Evolutionary conservation across 768 basidiomycete species (phyloP).

Genomic region (Lactarius deliciosus): DNA sequence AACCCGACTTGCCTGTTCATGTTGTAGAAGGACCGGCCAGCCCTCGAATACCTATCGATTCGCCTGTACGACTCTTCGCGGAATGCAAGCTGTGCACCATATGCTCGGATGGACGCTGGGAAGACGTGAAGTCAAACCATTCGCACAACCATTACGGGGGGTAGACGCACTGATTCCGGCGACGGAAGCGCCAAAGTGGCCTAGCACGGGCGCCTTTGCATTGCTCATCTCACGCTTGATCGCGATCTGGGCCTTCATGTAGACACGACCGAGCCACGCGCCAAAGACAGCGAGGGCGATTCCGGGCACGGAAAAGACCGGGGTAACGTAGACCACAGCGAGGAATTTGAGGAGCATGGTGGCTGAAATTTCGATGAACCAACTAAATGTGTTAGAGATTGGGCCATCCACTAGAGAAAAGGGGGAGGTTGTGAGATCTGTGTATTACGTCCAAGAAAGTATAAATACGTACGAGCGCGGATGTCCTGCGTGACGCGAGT

Average conservation of each 20-base stretch:
- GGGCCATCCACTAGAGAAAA: constrained; percentile 38
- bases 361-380: constrained; percentile 36
- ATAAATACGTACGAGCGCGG: constrained; percentile 34
- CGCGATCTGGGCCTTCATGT: constrained; percentile 55
- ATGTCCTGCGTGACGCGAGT: constrained; percentile 69
- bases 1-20: constrained; percentile 42
- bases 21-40: constrained; percentile 47
- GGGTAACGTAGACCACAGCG: constrained; percentile 41
- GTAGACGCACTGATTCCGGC: constrained; percentile 44
- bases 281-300: constrained; percentile 40
- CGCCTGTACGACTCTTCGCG: constrained; percentile 43
- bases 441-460: background rate
- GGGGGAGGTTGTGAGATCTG: background rate
- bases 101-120: constrained; percentile 52
- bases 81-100: constrained; percentile 49
- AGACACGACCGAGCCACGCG: constrained; percentile 46
- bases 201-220: constrained; percentile 48
- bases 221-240: constrained; percentile 59
- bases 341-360: constrained; percentile 39
- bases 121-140: background rate
- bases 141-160: too few relatives aligned
- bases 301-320: constrained; percentile 43
- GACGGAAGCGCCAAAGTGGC: constrained; percentile 53
- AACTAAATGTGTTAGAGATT: constrained; percentile 33
- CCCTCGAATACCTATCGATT: constrained; percentile 49